Evolutionary conservation across 2,329 filamentous ascomycete species (phyloP).

Genomic region (Pseudogymnoascus sp.): DNA sequence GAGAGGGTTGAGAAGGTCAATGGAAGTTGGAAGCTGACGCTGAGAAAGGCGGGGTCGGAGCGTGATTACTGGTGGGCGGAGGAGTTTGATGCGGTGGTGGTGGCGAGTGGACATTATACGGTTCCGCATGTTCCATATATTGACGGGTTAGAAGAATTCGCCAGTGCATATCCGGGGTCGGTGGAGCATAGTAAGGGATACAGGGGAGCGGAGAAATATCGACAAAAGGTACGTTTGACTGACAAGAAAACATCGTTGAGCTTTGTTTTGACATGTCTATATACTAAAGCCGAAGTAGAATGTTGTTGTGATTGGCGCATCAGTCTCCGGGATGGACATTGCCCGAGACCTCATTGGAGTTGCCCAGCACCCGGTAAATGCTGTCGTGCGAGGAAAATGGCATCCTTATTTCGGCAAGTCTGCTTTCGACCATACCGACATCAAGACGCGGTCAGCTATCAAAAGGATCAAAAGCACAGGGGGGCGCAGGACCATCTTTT

Average conservation of each 20-base stretch:
- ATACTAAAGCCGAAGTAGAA: slow-evolving; percentile 5
- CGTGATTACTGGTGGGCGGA: slow-evolving; percentile 58
- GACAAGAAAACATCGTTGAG: not conserved
- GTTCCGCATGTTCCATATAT: slow-evolving; percentile 57
- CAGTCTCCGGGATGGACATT: slow-evolving; percentile 59
- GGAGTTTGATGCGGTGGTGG: slow-evolving; percentile 58
- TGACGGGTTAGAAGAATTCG: slow-evolving; percentile 51
- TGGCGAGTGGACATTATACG: slow-evolving; percentile 62
- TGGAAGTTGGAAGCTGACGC: slow-evolving; percentile 45
- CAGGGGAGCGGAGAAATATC: slow-evolving; percentile 53
- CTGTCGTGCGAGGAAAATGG: slow-evolving; percentile 47
- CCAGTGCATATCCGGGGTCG: slow-evolving; percentile 43
- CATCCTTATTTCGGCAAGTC: slow-evolving; percentile 50
- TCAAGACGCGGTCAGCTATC: slow-evolving; percentile 43
- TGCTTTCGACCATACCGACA: slow-evolving; percentile 54
- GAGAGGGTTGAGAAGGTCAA: slow-evolving; percentile 48
- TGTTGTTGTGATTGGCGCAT: slow-evolving; percentile 56
- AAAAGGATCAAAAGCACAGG: slow-evolving; percentile 33
- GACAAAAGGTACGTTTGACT: slow-evolving; percentile 34
- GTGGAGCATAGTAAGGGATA: slow-evolving; percentile 70
- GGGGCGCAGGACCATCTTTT: slow-evolving; percentile 41
- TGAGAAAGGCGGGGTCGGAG: slow-evolving; percentile 38
- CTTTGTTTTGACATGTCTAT: no score
- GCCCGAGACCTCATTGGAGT: slow-evolving; percentile 44
- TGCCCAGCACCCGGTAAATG: slow-evolving; percentile 42